phyloP scores from a whole-genome alignment of 140 eudicot species.

The Bidens hawaiensis region DNA sequence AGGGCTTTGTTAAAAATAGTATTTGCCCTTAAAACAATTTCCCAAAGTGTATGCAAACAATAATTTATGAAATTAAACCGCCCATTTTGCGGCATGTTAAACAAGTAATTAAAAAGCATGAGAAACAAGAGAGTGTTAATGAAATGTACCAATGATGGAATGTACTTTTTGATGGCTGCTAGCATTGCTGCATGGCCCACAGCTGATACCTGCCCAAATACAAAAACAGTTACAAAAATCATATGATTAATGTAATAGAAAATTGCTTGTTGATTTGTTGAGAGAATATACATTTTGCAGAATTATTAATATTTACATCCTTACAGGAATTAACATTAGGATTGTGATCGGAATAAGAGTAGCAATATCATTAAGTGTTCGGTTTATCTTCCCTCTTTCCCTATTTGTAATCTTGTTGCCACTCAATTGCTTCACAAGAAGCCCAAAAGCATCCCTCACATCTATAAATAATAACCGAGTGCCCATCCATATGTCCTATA shows the following conservation, averaged over 20 bases:
- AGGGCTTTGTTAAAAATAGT: too few species aligned
- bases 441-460: slow-evolving; percentile 33
- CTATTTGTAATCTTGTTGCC: slow-evolving; percentile 56
- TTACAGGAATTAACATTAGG: slow-evolving; percentile 34
- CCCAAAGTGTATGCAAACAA: not conserved
- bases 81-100: not conserved
- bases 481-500: slow-evolving; percentile 63
- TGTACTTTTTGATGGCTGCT: slow-evolving; percentile 76
- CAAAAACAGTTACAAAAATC: not conserved
- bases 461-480: slow-evolving; percentile 48
- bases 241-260: not conserved
- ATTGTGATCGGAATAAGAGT: slow-evolving; percentile 57
- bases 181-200: slow-evolving; percentile 89
- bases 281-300: not conserved
- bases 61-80: too few species aligned
- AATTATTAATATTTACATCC: not conserved
- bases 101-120: not conserved
- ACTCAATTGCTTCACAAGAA: slow-evolving; percentile 36
- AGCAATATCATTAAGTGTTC: slow-evolving; percentile 57
- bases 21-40: too few species aligned
- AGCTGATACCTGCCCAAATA: slow-evolving; percentile 60
- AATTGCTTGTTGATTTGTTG: not conserved
- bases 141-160: slow-evolving; percentile 58
- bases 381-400: slow-evolving; percentile 52
- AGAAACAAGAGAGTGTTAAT: not conserved